These are phyloP conservation scores for Starmerella roubikii DNA, from an alignment of 805 yeast species.

Conservation along the genomic window DNA sequence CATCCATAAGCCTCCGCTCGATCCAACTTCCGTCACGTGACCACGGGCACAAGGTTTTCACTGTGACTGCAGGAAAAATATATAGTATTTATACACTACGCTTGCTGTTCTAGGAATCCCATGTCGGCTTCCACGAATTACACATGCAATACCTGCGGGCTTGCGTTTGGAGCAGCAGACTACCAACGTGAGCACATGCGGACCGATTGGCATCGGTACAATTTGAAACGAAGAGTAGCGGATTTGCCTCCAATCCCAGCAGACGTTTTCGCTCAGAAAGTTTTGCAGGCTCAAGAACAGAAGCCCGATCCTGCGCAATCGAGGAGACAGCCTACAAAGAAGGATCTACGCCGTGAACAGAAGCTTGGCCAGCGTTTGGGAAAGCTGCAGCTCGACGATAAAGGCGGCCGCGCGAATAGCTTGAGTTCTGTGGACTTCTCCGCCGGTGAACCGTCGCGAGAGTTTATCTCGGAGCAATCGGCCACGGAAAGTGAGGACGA, in stretches of 20 bases:
- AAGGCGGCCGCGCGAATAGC: conserved; percentile 2
- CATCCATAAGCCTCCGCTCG: too few species aligned
- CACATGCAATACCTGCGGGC: conserved; percentile 83
- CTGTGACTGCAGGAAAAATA: conserved; percentile 3
- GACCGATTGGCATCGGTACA: conserved; percentile 96
- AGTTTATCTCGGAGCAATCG: conserved; percentile 6
- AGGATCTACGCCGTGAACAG: conserved; percentile 27
- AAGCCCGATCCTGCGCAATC: conserved; percentile 14
- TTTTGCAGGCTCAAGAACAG: conserved; percentile 27
- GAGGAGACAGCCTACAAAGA: conserved; percentile 27
- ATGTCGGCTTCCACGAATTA: conserved; percentile 22
- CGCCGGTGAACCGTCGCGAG: conserved; percentile 14
- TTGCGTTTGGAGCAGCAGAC: conserved; percentile 68
- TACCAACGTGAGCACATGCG: conserved; percentile 89
- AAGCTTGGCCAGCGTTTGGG: conserved; percentile 15
- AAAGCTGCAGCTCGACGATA: conserved; percentile 4
- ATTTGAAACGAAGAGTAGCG: conserved; percentile 86
- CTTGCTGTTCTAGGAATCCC: background rate
- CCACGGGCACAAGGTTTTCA: background rate
- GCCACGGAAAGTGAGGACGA: conserved; percentile 14
- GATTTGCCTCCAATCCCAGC: conserved; percentile 59
- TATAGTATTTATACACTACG: background rate
- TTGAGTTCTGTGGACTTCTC: conserved; percentile 10
- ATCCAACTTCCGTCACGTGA: too few species aligned
- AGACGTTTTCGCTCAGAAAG: conserved; percentile 58